Evolutionary conservation across 331 rosid genomes (phyloP), one percentile per base, ranked within the genome.

Genomic region (Dryas integrifolia): DNA sequence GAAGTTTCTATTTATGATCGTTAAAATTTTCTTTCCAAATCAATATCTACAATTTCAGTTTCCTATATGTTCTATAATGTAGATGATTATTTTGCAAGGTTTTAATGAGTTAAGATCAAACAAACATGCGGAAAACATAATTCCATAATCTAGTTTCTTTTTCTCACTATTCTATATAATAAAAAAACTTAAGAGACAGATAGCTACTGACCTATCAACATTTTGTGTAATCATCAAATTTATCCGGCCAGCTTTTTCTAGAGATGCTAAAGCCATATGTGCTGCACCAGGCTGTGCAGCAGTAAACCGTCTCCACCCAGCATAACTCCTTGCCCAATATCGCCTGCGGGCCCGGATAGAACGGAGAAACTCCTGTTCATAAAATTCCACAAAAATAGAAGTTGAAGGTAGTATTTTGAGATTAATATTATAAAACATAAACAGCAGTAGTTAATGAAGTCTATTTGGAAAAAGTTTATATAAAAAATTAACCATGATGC

Each of bases 261-360:
- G 76, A 24, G 92, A 67, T 66, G 98, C 86, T 81, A 93, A 79
- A 79, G 94, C 86, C 58, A 64, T 52, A 83, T 90, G 93, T 55
- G 96, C 97, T 61, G 86, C 85, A 73, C 92, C 67, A 58, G 98
- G 98, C 72, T 82, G 87, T 14, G 96, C 92, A 2, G 88, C 89
- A 16, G 90, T 74, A 67, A 93, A 89, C 21, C 55, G 77, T 77
- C 89, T 93, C 98, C 97, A 93, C 48, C 97, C 98, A 62, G 98
- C 94, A 85, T 87, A 93, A 83, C 98, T 93, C 80, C 98, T 85
- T 58, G 98, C 89, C 98, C 98, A 93, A 60, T 93, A 93, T 72
- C 94, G 86, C 82, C 96, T 88, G 18, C 92, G 92, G 70, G 94
- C 82, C 67, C 82, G 85, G 69, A 45, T 86, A 51, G 91, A 93